Conservation (phyloP, 108 stramenopile genomes). For the Phaeodactylum tricornutum region DNA sequence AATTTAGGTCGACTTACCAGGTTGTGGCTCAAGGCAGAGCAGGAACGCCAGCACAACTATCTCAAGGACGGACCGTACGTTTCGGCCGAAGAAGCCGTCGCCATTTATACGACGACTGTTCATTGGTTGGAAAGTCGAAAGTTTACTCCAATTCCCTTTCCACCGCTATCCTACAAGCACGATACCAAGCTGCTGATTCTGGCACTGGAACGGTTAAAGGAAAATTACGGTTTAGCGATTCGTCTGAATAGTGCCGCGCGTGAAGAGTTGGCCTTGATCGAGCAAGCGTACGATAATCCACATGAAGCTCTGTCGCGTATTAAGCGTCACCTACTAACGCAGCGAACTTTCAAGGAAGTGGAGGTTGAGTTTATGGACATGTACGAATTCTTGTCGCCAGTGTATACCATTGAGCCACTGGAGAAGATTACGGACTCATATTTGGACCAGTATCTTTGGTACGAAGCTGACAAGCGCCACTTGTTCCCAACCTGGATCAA, state of each 20-base stretch:
- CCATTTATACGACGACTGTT: constrained; percentile 98
- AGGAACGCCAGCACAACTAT: constrained; percentile 99
- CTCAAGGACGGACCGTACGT: constrained; percentile 98
- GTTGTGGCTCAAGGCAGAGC: constrained; percentile 99
- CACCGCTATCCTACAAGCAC: constrained; percentile 99
- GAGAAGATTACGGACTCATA: constrained; percentile 99
- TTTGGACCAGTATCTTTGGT: constrained; percentile 99
- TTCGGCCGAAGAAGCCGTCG: constrained; percentile 98
- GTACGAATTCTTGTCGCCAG: constrained; percentile 94
- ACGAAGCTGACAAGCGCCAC: constrained; percentile 97
- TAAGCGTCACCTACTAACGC: constrained; percentile 97
- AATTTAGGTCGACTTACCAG: constrained; percentile 96
- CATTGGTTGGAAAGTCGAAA: constrained; percentile 99
- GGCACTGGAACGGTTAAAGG: constrained; percentile 97
- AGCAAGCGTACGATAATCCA: constrained; percentile 99
- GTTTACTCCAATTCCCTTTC: constrained; percentile 98
- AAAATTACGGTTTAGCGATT: constrained; percentile 87
- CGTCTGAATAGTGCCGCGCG: constrained; percentile 93
- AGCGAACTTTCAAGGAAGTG: constrained; percentile 99
- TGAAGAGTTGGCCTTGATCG: constrained; percentile 97
- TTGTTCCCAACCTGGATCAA: constrained; percentile 96
- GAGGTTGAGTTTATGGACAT: constrained; percentile 98
- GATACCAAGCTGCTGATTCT: constrained; percentile 99
- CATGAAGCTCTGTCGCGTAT: constrained; percentile 98
- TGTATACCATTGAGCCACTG: constrained; percentile 95